Evolutionary conservation across 2,329 filamentous ascomycete species (phyloP).

Genomic region (Penicillium sp.): DNA sequence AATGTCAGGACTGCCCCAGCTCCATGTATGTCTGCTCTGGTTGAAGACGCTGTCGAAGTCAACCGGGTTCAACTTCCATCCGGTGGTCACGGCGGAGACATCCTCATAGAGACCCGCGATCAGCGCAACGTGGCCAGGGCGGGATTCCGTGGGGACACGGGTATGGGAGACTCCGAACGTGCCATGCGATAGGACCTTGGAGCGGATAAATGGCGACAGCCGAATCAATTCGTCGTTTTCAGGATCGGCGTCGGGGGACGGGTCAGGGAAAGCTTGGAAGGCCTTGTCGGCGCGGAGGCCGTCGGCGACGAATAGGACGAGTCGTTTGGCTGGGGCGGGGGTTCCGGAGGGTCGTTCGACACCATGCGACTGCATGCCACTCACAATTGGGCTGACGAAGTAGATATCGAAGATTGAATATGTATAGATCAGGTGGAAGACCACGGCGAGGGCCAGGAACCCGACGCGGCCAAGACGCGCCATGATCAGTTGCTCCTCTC

Average conservation of each 20-base stretch:
- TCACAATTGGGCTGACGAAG: conserved; percentile 95
- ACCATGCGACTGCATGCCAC: conserved; percentile 83
- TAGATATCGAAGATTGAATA: conserved; percentile 98
- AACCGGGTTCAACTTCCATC: conserved; percentile 98
- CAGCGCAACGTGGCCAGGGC: conserved; percentile 92
- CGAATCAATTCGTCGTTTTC: conserved; percentile 61
- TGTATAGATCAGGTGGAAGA: conserved; percentile 93
- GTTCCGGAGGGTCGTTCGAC: conserved; percentile 62
- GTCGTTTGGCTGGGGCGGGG: conserved; percentile 80
- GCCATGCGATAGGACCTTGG: conserved; percentile 81
- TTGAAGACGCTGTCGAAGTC: conserved; percentile 99
- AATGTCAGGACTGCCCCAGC: conserved; percentile 98
- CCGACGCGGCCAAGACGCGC: conserved; percentile 68
- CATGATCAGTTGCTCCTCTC: conserved; percentile 35
- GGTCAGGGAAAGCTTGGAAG: conserved; percentile 89
- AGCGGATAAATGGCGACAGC: conserved; percentile 88
- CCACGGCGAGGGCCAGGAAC: conserved; percentile 83
- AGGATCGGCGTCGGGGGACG: conserved; percentile 58
- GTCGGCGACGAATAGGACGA: conserved; percentile 96
- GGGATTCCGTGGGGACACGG: conserved; percentile 91
- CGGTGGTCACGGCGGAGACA: conserved; percentile 93
- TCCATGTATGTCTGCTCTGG: conserved; percentile 94
- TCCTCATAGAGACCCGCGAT: conserved; percentile 98
- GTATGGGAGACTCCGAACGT: conserved; percentile 98
- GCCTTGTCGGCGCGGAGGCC: conserved; percentile 96